Conservation (phyloP, 2,329 filamentous ascomycete genomes). For the Pyrenochaeta sp. region DNA sequence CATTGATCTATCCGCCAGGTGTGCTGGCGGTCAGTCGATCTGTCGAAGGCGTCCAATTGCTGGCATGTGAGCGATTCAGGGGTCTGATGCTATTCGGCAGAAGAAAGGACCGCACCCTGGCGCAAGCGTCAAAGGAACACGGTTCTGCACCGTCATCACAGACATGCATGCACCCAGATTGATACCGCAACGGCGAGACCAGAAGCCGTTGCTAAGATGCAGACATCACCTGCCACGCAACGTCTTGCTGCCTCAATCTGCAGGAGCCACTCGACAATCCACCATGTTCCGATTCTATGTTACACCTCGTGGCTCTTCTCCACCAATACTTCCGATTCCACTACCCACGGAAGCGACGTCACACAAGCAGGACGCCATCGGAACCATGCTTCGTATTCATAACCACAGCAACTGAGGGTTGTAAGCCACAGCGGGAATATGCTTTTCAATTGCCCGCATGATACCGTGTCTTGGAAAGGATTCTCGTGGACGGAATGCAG, state of each 20-base stretch:
- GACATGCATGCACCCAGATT: slow-evolving; percentile 17
- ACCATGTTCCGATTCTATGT: background rate
- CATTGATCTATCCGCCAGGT: slow-evolving; percentile 18
- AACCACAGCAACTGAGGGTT: slow-evolving; percentile 10
- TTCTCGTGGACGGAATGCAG: background rate
- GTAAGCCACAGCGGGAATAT: slow-evolving; percentile 18
- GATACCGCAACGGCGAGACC: background rate
- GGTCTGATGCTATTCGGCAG: slow-evolving; percentile 15
- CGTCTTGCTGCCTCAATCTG: background rate
- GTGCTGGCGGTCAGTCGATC: slow-evolving; percentile 15
- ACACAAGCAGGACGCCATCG: slow-evolving; percentile 16
- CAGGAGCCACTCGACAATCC: background rate
- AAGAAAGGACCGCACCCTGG: slow-evolving; percentile 9
- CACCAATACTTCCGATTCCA: slow-evolving; percentile 10
- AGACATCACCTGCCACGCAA: background rate
- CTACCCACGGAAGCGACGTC: slow-evolving; percentile 13
- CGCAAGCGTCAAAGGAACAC: slow-evolving; percentile 11
- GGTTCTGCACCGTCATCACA: slow-evolving; percentile 8
- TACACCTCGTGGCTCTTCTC: slow-evolving; percentile 6
- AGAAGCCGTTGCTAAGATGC: background rate
- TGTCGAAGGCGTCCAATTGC: background rate
- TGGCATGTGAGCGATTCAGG: slow-evolving; percentile 14
- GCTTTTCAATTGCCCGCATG: slow-evolving; percentile 5
- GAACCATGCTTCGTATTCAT: slow-evolving; percentile 14
- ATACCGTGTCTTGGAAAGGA: slow-evolving; percentile 2